These are phyloP conservation scores for Volvox africanus DNA, from an alignment of 139 green algal species.

Conservation along the genomic window DNA sequence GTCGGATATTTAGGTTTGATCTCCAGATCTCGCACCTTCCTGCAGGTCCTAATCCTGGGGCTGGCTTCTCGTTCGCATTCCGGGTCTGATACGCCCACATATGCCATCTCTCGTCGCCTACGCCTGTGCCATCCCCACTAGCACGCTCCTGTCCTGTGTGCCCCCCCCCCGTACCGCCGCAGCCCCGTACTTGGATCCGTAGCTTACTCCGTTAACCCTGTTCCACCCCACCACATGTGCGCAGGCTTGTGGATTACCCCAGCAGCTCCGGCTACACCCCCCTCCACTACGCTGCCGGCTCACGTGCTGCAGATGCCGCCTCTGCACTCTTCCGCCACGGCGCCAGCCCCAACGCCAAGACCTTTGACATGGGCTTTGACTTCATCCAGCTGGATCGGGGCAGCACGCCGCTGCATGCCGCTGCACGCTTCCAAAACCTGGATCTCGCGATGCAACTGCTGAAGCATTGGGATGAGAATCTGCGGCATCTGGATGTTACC, in stretches of 20 bases:
- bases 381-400: neutral
- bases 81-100: too few species aligned
- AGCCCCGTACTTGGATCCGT: too few species aligned
- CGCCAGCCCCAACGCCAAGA: conserved; percentile 29
- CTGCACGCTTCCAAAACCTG: neutral
- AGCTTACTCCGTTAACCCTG: too few species aligned
- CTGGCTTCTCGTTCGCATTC: too few species aligned
- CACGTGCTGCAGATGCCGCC: neutral
- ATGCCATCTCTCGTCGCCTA: too few species aligned
- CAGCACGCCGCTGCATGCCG: conserved; percentile 26
- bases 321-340: conserved; percentile 8
- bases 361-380: neutral
- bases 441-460: conserved; percentile 10
- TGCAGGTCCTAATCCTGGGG: too few species aligned
- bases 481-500: neutral
- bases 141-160: too few species aligned
- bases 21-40: too few species aligned
- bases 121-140: too few species aligned
- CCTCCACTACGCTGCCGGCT: conserved; percentile 21
- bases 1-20: neutral
- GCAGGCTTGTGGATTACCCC: conserved; percentile 33
- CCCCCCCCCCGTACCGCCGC: too few species aligned
- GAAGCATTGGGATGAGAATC: neutral
- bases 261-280: conserved; percentile 14
- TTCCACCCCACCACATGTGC: too few species aligned